Percentiles rank a stretch among this genome's conserved stretches.
These are phyloP conservation scores for Quercus gilva DNA, from an alignment of 306 rosid species.

Conservation along the genomic window DNA sequence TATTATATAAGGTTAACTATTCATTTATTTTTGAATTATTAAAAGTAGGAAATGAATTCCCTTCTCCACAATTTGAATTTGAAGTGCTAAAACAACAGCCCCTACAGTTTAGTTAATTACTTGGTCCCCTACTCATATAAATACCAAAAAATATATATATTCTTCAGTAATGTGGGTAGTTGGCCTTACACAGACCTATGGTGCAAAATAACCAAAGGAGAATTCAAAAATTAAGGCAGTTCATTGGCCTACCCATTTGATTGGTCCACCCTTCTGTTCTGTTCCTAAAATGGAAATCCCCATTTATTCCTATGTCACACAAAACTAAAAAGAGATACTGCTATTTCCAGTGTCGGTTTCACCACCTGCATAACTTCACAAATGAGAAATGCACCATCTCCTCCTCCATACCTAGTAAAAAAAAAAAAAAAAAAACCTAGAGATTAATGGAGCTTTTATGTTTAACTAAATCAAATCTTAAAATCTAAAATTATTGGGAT, in stretches of 20 bases:
- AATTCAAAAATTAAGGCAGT: background rate
- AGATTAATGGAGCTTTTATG: too few relatives aligned
- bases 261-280: background rate
- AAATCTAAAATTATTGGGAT: too few relatives aligned
- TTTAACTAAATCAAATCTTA: too few relatives aligned
- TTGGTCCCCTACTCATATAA: conserved; percentile 37
- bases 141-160: background rate
- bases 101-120: conserved; percentile 10
- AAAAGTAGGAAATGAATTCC: background rate
- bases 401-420: too few relatives aligned
- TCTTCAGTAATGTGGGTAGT: background rate
- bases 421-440: too few relatives aligned
- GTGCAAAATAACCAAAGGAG: background rate
- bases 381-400: too few relatives aligned
- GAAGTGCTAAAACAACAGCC: conserved; percentile 32
- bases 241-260: background rate
- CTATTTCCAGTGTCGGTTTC: too few relatives aligned
- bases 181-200: background rate
- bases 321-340: background rate
- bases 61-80: conserved; percentile 36
- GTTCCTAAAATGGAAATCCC: background rate
- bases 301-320: background rate
- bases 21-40: conserved; percentile 5
- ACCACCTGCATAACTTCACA: too few relatives aligned
- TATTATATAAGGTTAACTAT: background rate